Percentiles rank a stretch among this genome's conserved stretches.
These are phyloP conservation scores for Aspergillus asperescens DNA, from an alignment of 495 filamentous ascomycete genomes.

Conservation along the genomic window DNA sequence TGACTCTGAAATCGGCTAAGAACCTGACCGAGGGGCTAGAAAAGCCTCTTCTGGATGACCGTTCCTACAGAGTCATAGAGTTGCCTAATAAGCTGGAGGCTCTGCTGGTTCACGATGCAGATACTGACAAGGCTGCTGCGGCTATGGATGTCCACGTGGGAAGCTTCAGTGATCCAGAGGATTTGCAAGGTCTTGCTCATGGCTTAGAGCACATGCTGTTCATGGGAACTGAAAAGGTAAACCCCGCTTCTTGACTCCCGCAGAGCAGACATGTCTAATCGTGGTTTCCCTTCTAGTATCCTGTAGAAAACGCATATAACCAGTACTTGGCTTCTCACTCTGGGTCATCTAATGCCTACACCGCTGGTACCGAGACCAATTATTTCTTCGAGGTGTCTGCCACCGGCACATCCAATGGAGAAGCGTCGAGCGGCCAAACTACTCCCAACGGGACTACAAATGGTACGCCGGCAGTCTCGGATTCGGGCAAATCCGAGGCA, in stretches of 20 bases:
- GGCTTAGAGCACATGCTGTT: slow-evolving; percentile 91
- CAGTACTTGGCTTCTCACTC: slow-evolving; percentile 86
- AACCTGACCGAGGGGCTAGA: slow-evolving; percentile 76
- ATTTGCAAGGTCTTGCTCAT: slow-evolving; percentile 92
- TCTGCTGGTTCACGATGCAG: slow-evolving; percentile 86
- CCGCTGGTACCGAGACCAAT: slow-evolving; percentile 88
- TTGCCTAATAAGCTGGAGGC: slow-evolving; percentile 89
- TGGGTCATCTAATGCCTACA: slow-evolving; percentile 92
- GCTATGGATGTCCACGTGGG: slow-evolving; percentile 95
- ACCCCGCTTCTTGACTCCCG: slow-evolving; percentile 8
- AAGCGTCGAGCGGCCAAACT: slow-evolving; percentile 26
- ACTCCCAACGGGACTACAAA: slow-evolving; percentile 46
- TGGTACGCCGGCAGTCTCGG: slow-evolving; percentile 13
- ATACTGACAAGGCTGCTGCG: slow-evolving; percentile 94
- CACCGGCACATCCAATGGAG: slow-evolving; percentile 47
- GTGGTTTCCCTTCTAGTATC: slow-evolving; percentile 52
- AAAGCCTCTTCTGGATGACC: slow-evolving; percentile 81
- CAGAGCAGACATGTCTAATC: not conserved
- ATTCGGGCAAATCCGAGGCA: slow-evolving; percentile 2
- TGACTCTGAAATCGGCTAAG: slow-evolving; percentile 48
- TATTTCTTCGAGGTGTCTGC: slow-evolving; percentile 96
- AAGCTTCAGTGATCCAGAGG: slow-evolving; percentile 84
- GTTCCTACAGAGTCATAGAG: slow-evolving; percentile 80
- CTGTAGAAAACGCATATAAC: slow-evolving; percentile 92
- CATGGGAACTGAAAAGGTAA: slow-evolving; percentile 95